These are phyloP conservation scores for Nicotiana benthamiana DNA, from an alignment of 257 asterid species.

Conservation along the genomic window DNA sequence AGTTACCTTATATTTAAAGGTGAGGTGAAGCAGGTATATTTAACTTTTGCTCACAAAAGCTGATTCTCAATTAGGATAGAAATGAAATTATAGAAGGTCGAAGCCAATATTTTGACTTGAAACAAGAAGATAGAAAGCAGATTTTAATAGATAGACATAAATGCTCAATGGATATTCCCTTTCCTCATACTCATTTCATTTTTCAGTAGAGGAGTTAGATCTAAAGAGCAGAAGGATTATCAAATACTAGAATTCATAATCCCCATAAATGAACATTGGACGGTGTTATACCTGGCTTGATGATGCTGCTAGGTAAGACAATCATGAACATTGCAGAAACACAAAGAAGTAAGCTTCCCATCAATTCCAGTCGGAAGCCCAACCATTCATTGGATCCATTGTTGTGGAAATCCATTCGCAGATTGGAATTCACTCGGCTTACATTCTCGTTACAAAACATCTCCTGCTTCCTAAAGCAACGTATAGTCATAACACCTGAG, in stretches of 20 bases:
- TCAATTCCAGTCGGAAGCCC: slow-evolving; percentile 77
- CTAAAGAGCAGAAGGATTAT: not conserved
- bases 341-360: slow-evolving; percentile 84
- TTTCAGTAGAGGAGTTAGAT: not conserved
- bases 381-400: slow-evolving; percentile 94
- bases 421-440: slow-evolving; percentile 57
- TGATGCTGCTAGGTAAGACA: slow-evolving; percentile 83
- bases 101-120: not conserved
- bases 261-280: not conserved
- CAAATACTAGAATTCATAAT: not conserved
- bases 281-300: slow-evolving; percentile 62
- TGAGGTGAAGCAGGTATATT: not conserved
- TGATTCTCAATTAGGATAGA: not conserved
- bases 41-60: not conserved
- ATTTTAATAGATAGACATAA: not conserved
- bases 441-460: slow-evolving; percentile 64
- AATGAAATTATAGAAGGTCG: not conserved
- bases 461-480: slow-evolving; percentile 75
- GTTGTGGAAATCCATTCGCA: slow-evolving; percentile 92
- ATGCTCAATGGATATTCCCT: not conserved
- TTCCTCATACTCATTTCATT: not conserved
- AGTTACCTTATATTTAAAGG: not conserved
- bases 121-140: not conserved
- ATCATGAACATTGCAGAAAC: slow-evolving; percentile 69
- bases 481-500: slow-evolving; percentile 85